Evolutionary conservation across 2,329 filamentous ascomycete genomes (phyloP).

Genomic region (Ophiostoma australiae): DNA sequence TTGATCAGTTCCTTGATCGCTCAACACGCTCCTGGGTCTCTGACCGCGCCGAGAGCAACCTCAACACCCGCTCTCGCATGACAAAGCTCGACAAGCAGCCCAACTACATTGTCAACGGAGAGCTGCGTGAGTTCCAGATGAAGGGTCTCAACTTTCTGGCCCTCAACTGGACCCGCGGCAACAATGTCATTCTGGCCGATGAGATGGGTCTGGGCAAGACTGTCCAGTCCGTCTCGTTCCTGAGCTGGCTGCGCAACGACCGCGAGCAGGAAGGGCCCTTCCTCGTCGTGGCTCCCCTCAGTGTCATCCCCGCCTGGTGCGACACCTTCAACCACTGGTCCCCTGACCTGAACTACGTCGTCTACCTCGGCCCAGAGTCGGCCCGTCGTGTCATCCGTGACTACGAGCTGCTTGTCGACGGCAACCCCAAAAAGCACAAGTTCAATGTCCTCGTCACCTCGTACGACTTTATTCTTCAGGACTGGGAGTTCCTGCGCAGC

Average conservation of each 20-base stretch:
- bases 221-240: conserved; percentile 92
- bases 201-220: conserved; percentile 99
- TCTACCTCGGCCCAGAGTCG: conserved; percentile 86
- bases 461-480: conserved; percentile 90
- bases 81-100: conserved; percentile 74
- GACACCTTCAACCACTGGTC: conserved; percentile 97
- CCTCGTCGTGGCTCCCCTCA: conserved; percentile 92
- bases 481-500: conserved; percentile 75
- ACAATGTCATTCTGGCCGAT: conserved; percentile 95
- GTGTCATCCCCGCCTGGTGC: conserved; percentile 95
- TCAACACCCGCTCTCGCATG: conserved; percentile 68
- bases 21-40: conserved; percentile 75
- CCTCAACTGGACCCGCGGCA: conserved; percentile 89
- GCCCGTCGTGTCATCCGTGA: conserved; percentile 84
- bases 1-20: conserved; percentile 86
- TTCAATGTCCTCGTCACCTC: conserved; percentile 98
- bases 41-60: conserved; percentile 69
- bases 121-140: conserved; percentile 88
- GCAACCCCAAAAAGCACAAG: conserved; percentile 81
- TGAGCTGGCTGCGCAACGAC: conserved; percentile 93
- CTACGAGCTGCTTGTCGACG: conserved; percentile 80
- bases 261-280: conserved; percentile 89
- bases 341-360: conserved; percentile 92
- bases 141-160: conserved; percentile 91
- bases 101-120: conserved; percentile 74